Conservation (phyloP, 1,284 basidiomycete genomes). For the Austroboletus novae-zelandiae region DNA sequence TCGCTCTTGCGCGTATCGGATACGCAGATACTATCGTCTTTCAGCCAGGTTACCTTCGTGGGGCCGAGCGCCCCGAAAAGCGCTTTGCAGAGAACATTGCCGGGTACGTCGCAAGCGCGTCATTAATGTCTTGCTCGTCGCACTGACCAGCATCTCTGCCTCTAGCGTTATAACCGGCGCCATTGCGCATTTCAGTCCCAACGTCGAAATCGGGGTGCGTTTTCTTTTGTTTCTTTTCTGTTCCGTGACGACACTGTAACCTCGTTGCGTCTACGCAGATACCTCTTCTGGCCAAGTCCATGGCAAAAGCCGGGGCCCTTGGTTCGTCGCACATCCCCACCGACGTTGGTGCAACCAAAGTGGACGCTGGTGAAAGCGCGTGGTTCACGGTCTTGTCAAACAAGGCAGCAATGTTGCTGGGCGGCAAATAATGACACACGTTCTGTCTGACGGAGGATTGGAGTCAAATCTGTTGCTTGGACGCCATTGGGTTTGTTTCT, state of each 20-base stretch:
- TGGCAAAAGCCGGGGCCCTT: constrained; percentile 26
- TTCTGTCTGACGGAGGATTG: too few species aligned
- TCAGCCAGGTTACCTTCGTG: constrained; percentile 54
- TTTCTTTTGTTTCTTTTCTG: not conserved
- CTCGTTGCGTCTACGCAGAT: constrained; percentile 5
- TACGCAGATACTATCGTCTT: constrained; percentile 70
- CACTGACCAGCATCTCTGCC: not conserved
- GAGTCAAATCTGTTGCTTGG: too few species aligned
- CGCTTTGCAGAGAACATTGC: constrained; percentile 42
- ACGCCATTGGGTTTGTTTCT: too few species aligned
- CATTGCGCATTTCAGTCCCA: constrained; percentile 38
- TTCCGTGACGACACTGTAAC: accelerated
- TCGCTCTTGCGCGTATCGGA: constrained; percentile 59
- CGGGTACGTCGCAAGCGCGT: constrained; percentile 35
- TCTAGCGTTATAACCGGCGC: constrained; percentile 38
- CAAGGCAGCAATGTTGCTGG: constrained; percentile 22
- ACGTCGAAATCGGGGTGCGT: constrained; percentile 46
- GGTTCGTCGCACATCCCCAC: constrained; percentile 20
- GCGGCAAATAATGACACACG: constrained; percentile 1
- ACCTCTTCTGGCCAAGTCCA: constrained; percentile 19
- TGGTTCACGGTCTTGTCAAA: constrained; percentile 26
- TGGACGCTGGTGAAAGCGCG: constrained; percentile 15
- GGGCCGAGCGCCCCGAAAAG: constrained; percentile 39
- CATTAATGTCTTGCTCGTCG: not conserved
- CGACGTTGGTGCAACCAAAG: constrained; percentile 19